These are phyloP conservation scores for Chionographis japonica DNA, from an alignment of 106 monocot genomes.

Conservation along the genomic window DNA sequence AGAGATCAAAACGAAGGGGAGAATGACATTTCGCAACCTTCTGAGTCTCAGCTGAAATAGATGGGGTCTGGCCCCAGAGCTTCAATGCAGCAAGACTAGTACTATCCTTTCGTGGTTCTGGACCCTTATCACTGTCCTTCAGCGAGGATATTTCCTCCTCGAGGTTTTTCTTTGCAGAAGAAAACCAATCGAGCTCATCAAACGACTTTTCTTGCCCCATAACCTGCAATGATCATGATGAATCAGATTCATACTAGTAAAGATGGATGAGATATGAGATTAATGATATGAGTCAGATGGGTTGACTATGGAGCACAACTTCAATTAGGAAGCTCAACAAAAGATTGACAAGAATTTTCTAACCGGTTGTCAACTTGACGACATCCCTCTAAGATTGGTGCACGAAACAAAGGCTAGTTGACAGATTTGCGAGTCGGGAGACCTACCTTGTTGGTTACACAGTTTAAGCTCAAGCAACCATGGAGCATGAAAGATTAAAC, in stretches of 20 bases:
- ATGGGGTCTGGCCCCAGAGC: slow-evolving; percentile 31
- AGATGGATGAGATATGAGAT: not conserved
- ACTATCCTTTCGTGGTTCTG: slow-evolving; percentile 8
- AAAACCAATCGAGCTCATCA: slow-evolving; percentile 47
- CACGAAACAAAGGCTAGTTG: too few species aligned
- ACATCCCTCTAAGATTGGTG: too few species aligned
- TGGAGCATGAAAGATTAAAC: too few species aligned
- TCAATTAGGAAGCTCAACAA: too few species aligned
- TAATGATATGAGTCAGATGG: too few species aligned
- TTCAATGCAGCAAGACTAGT: slow-evolving; percentile 26
- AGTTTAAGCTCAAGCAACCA: too few species aligned
- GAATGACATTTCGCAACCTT: slow-evolving; percentile 22
- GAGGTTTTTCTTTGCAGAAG: slow-evolving; percentile 26
- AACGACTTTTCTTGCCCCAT: slow-evolving; percentile 34
- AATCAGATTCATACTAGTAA: not conserved
- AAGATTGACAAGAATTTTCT: too few species aligned
- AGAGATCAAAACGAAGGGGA: not conserved
- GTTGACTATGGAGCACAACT: too few species aligned
- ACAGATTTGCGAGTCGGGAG: too few species aligned
- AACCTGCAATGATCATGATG: slow-evolving; percentile 16
- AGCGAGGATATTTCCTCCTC: slow-evolving; percentile 15
- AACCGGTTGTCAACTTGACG: too few species aligned
- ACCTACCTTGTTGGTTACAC: too few species aligned
- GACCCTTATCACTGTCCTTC: slow-evolving; percentile 6
- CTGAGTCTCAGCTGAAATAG: slow-evolving; percentile 20